A percentile compares a stretch with the other conserved stretches of the same genome.
These are phyloP conservation scores for Peterozyma toletana DNA, from an alignment of 805 yeast genomes.

Conservation along the genomic window DNA sequence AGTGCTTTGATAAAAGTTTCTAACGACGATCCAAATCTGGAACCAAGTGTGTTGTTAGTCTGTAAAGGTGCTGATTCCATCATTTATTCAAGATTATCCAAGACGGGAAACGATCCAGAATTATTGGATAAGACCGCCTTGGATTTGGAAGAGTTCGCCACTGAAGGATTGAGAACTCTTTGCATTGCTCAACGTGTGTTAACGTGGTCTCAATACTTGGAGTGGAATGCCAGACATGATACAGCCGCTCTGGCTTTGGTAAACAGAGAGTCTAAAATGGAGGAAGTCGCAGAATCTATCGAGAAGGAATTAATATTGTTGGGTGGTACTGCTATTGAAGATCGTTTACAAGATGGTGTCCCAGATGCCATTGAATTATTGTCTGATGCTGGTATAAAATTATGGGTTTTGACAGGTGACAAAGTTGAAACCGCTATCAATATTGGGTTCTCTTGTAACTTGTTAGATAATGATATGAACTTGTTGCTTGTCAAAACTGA, in stretches of 20 bases:
- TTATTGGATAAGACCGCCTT: slow-evolving; percentile 50
- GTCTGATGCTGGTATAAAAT: slow-evolving; percentile 66
- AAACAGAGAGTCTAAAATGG: slow-evolving; percentile 52
- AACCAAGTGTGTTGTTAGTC: slow-evolving; percentile 55
- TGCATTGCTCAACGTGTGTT: slow-evolving; percentile 58
- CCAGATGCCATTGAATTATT: slow-evolving; percentile 65
- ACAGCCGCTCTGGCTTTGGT: slow-evolving; percentile 50
- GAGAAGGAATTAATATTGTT: slow-evolving; percentile 50
- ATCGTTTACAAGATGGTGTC: slow-evolving; percentile 70
- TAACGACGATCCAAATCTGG: slow-evolving; percentile 31
- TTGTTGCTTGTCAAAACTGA: slow-evolving; percentile 46
- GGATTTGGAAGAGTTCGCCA: slow-evolving; percentile 63
- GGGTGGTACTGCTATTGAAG: slow-evolving; percentile 83
- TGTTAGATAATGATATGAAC: slow-evolving; percentile 62
- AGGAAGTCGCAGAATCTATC: slow-evolving; percentile 46
- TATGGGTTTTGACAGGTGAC: slow-evolving; percentile 83
- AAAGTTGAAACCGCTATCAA: slow-evolving; percentile 79
- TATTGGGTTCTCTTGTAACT: slow-evolving; percentile 74
- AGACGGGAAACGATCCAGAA: slow-evolving; percentile 29
- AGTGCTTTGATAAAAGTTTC: slow-evolving; percentile 74
- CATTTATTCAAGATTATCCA: slow-evolving; percentile 57
- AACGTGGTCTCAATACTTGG: slow-evolving; percentile 32
- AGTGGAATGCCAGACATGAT: slow-evolving; percentile 50
- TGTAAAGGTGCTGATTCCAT: slow-evolving; percentile 86
- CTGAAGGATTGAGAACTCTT: slow-evolving; percentile 72